Evolutionary conservation across 345 rosid species (phyloP).

Genomic region (Lepidium didymum): DNA sequence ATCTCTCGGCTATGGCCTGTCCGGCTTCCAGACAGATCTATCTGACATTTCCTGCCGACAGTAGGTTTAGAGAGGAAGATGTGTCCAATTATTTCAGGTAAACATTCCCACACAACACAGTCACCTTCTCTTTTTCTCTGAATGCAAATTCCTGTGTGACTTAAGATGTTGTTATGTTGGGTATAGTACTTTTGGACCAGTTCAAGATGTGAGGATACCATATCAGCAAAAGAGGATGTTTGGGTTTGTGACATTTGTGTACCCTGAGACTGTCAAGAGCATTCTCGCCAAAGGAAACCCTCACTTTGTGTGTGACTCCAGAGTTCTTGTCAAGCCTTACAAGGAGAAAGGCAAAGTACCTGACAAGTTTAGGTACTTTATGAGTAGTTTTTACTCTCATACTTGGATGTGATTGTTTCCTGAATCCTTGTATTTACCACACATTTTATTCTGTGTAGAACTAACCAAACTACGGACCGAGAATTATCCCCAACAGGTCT

Average conservation of each 20-base stretch:
- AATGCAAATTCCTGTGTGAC: neutral
- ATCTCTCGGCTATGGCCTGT: slow-evolving; percentile 50
- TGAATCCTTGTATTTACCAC: neutral
- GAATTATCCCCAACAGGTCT: slow-evolving; percentile 59
- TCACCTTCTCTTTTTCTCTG: neutral
- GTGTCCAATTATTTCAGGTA: slow-evolving; percentile 88
- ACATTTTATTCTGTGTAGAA: neutral
- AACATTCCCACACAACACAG: neutral
- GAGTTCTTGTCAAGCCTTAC: slow-evolving; percentile 92
- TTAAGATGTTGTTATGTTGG: slow-evolving; percentile 10
- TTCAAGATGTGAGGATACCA: slow-evolving; percentile 94
- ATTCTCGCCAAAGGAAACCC: slow-evolving; percentile 90
- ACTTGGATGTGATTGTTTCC: neutral
- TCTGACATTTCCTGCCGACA: slow-evolving; percentile 93
- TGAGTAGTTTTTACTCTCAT: neutral
- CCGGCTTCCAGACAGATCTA: slow-evolving; percentile 97
- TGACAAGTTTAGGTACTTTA: slow-evolving; percentile 63
- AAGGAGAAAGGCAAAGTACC: slow-evolving; percentile 95
- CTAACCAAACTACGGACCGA: slow-evolving; percentile 22
- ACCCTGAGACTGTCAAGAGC: slow-evolving; percentile 85
- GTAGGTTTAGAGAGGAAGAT: slow-evolving; percentile 88
- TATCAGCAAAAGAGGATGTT: slow-evolving; percentile 97
- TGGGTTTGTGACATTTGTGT: slow-evolving; percentile 83
- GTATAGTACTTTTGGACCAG: slow-evolving; percentile 76
- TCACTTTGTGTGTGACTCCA: slow-evolving; percentile 86